Conservation (phyloP, 805 yeast species). For the Barnettozyma vustinii region DNA sequence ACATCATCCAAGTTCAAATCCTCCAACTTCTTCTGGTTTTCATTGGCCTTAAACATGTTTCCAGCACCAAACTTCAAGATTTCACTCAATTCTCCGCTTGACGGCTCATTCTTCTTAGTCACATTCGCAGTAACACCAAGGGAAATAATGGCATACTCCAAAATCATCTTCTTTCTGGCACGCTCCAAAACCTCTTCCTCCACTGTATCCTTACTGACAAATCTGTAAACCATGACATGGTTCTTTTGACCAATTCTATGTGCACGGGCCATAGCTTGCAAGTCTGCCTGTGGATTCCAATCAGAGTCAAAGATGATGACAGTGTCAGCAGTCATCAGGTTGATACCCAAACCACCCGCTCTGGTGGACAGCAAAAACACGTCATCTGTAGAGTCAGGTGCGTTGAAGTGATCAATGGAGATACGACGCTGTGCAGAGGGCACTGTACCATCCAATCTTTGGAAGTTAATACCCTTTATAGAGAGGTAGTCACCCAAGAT, state of each 20-base stretch:
- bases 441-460: conserved; percentile 93
- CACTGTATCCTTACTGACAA: conserved; percentile 96
- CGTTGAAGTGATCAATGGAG: conserved; percentile 94
- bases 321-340: conserved; percentile 98
- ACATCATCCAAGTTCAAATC: conserved; percentile 94
- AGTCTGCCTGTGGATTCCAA: conserved; percentile 99
- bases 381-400: conserved; percentile 88
- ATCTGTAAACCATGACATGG: conserved; percentile 94
- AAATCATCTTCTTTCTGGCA: conserved; percentile 96
- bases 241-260: conserved; percentile 99
- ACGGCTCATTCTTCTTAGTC: conserved; percentile 62
- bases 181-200: conserved; percentile 97
- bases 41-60: conserved; percentile 92
- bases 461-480: conserved; percentile 83
- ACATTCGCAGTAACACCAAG: conserved; percentile 83
- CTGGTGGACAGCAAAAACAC: conserved; percentile 87
- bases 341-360: conserved; percentile 99
- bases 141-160: conserved; percentile 95
- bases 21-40: conserved; percentile 93
- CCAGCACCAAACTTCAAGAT: conserved; percentile 98
- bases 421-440: conserved; percentile 91
- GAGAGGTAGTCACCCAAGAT: conserved; percentile 89
- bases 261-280: conserved; percentile 99
- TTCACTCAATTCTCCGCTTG: conserved; percentile 80
- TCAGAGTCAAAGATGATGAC: conserved; percentile 97